A percentile compares a stretch with the other conserved stretches of the same genome.
These are phyloP conservation scores for Rugiboletus extremiorientalis DNA, from an alignment of 1,284 basidiomycete species.

Conservation along the genomic window DNA sequence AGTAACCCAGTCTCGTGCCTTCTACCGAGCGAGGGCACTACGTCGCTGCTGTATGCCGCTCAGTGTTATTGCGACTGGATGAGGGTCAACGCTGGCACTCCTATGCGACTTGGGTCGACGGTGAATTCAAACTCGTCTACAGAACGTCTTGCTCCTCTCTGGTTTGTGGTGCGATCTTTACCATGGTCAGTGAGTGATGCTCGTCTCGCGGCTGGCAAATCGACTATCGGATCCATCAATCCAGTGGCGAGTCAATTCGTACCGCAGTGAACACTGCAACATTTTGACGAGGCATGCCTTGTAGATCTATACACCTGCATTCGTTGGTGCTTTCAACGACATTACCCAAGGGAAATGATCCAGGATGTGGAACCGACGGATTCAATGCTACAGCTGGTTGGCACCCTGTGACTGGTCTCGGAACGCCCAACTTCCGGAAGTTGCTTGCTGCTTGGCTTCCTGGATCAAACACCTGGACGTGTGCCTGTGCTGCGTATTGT, in stretches of 20 bases:
- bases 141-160: slow-evolving; percentile 42
- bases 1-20: slow-evolving; percentile 38
- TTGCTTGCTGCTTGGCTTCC: not conserved
- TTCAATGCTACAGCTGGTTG: slow-evolving; percentile 36
- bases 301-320: slow-evolving; percentile 23
- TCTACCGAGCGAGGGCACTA: slow-evolving; percentile 42
- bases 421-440: not conserved
- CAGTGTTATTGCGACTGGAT: not conserved
- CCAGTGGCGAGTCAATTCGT: slow-evolving; percentile 20
- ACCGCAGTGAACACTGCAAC: no score
- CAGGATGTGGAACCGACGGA: slow-evolving; percentile 38
- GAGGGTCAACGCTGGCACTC: not conserved
- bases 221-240: slow-evolving; percentile 40
- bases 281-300: not conserved
- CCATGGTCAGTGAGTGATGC: slow-evolving; percentile 50
- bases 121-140: slow-evolving; percentile 35
- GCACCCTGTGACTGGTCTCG: slow-evolving; percentile 40
- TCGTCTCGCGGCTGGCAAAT: slow-evolving; percentile 38
- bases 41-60: slow-evolving; percentile 34
- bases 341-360: slow-evolving; percentile 42
- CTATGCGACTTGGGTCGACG: slow-evolving; percentile 26
- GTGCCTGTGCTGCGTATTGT: no score
- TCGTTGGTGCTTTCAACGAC: slow-evolving; percentile 37
- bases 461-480: no score
- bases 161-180: slow-evolving; percentile 41